Conservation (phyloP, 2,329 filamentous ascomycete genomes). For the Colletotrichum plurivorum region DNA sequence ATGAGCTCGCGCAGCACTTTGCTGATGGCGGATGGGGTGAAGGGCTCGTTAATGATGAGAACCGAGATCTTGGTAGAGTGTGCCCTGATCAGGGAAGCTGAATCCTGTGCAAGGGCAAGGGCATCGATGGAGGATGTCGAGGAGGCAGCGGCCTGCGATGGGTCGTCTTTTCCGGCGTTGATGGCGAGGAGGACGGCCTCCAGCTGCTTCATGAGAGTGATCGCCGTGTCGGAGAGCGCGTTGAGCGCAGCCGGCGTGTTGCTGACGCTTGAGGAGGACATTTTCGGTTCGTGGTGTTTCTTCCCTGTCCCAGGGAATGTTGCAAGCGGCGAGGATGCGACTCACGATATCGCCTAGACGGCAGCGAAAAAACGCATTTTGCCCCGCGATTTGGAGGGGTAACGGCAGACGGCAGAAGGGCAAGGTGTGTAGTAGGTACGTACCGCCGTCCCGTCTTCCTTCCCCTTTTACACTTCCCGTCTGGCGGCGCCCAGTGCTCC, state of each 20-base stretch:
- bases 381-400: slow-evolving; percentile 43
- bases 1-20: slow-evolving; percentile 81
- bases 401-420: neutral
- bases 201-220: slow-evolving; percentile 57
- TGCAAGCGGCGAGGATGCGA: neutral
- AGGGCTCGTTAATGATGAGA: slow-evolving; percentile 87
- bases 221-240: slow-evolving; percentile 53
- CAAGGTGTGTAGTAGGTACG: slow-evolving; percentile 22
- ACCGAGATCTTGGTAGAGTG: slow-evolving; percentile 91
- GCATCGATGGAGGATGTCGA: slow-evolving; percentile 61
- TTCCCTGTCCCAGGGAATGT: neutral
- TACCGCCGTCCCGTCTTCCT: slow-evolving; percentile 4
- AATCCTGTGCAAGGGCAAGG: slow-evolving; percentile 79
- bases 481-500: slow-evolving; percentile 3
- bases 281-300: neutral
- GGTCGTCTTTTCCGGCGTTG: slow-evolving; percentile 48
- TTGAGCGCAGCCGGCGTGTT: slow-evolving; percentile 55
- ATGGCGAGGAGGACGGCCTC: slow-evolving; percentile 58
- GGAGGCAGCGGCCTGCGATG: slow-evolving; percentile 36
- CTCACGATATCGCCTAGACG: neutral
- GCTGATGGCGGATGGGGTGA: slow-evolving; percentile 82
- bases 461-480: neutral
- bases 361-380: slow-evolving; percentile 39
- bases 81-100: slow-evolving; percentile 80
- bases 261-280: slow-evolving; percentile 31